Conservation (phyloP, 805 yeast genomes). For the Kregervanrija fluxuum region DNA sequence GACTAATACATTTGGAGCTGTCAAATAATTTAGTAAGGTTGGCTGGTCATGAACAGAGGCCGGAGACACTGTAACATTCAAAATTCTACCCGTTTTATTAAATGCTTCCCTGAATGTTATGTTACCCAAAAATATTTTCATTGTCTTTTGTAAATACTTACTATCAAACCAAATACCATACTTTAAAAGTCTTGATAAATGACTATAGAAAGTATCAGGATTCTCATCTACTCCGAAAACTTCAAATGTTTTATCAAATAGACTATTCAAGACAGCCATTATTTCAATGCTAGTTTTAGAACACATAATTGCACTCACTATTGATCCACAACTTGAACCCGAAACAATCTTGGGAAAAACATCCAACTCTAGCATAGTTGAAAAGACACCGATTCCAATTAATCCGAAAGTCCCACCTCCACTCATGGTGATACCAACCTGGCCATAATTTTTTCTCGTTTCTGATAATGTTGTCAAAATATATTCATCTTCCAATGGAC, state of each 20-base stretch:
- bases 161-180: constrained; percentile 89
- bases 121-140: constrained; percentile 77
- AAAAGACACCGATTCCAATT: constrained; percentile 85
- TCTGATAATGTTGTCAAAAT: constrained; percentile 75
- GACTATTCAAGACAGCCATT: constrained; percentile 45
- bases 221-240: constrained; percentile 44
- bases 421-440: constrained; percentile 89
- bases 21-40: constrained; percentile 65
- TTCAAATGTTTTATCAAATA: constrained; percentile 50
- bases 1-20: constrained; percentile 73
- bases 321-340: constrained; percentile 95
- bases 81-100: constrained; percentile 86
- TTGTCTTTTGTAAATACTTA: constrained; percentile 59
- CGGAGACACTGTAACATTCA: constrained; percentile 90
- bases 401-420: constrained; percentile 96
- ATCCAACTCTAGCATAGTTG: constrained; percentile 66
- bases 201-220: constrained; percentile 43
- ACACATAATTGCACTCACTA: constrained; percentile 83
- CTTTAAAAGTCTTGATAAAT: constrained; percentile 60
- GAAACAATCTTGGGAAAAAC: constrained; percentile 81
- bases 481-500: constrained; percentile 55
- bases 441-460: constrained; percentile 84
- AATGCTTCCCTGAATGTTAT: constrained; percentile 91
- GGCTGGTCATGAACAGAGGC: constrained; percentile 91
- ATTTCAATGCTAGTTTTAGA: constrained; percentile 72